Evolutionary conservation across 192 early-diverging fungal species (phyloP), one percentile per base, ranked within the genome.

Genomic region (Chytriomyces sp.): DNA sequence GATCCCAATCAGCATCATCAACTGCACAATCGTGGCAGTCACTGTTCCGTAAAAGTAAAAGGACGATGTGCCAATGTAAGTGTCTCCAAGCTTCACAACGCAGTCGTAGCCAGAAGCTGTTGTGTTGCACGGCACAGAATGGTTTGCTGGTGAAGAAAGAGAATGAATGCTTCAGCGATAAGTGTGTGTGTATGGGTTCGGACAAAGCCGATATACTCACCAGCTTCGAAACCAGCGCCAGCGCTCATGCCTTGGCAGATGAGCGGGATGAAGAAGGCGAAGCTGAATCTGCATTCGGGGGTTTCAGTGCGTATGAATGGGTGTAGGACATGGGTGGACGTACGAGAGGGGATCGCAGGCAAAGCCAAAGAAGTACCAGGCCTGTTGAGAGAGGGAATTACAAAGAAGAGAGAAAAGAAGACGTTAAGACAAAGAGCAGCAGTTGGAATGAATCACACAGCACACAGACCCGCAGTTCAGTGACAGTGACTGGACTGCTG

Each of bases 31-130:
- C 16, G 72, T 72, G 8, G 80, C 66, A 26, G 82, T 64, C 24
- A 78, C 61, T 50, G 67, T 79, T 28, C 72, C 53, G 69, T 84
- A 81, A 50, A 84, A 81, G 35, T 76, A 78, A 49, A 78, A 68
- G 16, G 77, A 64, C 3, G 74, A 53, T 11, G 83, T 81, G 49
- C 76, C 53, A 26, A 82, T 48, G 20, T 64, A 82, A n/a, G 46
- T n/a, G 28, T 24, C 24, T 7, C 72, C 72, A 28, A 82, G 11
- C 20, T 49, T 28, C 10, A 82, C 72, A 24, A 60, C 77, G 67
- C 80, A 82, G 53, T 45, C 7, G 66, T 82, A 82, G 8, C 60
- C 65, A 5, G 45, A 61, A 20, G 45, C 64, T 5, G 61, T 66
- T 44, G 71, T 67, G 68, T 77, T 73, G 63, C 82, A 83, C 4